Percentiles rank a stretch among this genome's conserved stretches.
These are phyloP conservation scores for Acacia pycnantha DNA, from an alignment of 331 rosid species.

Conservation along the genomic window DNA sequence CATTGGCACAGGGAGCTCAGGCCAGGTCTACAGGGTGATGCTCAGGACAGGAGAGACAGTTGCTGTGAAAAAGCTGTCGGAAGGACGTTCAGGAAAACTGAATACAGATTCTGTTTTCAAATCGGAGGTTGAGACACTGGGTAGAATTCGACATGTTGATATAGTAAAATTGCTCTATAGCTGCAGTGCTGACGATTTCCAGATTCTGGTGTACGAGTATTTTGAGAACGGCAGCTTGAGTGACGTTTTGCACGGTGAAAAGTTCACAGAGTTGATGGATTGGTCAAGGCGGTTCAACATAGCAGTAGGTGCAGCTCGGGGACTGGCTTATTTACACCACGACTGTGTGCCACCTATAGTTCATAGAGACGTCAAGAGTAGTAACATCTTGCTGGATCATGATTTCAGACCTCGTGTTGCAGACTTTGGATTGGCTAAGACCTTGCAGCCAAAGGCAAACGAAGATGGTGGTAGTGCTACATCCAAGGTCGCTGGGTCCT, in stretches of 20 bases:
- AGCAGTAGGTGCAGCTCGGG: conserved; percentile 49
- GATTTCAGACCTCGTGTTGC: conserved; percentile 65
- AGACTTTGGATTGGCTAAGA: conserved; percentile 84
- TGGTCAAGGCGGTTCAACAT: conserved; percentile 46
- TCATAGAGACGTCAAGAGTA: conserved; percentile 91
- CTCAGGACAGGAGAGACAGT: conserved; percentile 61
- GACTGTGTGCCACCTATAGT: conserved; percentile 71
- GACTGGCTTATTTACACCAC: conserved; percentile 41
- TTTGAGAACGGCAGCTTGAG: conserved; percentile 39
- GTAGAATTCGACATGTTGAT: conserved; percentile 75
- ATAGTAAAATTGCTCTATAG: conserved; percentile 69
- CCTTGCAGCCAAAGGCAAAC: conserved; percentile 31
- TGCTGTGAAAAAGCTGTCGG: conserved; percentile 73
- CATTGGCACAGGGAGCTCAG: conserved; percentile 76
- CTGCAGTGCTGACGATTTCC: conserved; percentile 57
- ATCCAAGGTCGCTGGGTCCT: conserved; percentile 79
- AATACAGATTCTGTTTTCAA: conserved; percentile 47
- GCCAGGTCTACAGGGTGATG: conserved; percentile 59
- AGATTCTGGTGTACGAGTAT: conserved; percentile 68
- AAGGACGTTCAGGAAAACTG: conserved; percentile 28
- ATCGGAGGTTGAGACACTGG: conserved; percentile 73
- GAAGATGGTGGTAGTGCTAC: conserved; percentile 33
- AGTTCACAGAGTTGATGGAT: conserved; percentile 24
- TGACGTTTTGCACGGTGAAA: conserved; percentile 62
- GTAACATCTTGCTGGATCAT: conserved; percentile 67